Percentiles rank a stretch among this genome's conserved stretches.
These are phyloP conservation scores for Persicaria maculosa DNA, from an alignment of 148 eudicot genomes.

Conservation along the genomic window DNA sequence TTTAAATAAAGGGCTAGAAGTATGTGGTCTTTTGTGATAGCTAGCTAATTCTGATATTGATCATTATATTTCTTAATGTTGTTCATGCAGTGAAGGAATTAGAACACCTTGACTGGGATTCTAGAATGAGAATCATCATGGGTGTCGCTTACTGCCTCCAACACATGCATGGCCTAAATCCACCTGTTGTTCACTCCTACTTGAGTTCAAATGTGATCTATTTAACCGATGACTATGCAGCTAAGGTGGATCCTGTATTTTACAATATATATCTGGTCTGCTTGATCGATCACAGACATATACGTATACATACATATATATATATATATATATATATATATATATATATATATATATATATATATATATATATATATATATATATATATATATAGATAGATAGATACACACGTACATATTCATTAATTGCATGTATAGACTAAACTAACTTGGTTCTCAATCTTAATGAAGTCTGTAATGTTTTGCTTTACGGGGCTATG, in stretches of 20 bases:
- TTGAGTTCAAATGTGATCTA: conserved; percentile 44
- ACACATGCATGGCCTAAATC: conserved; percentile 73
- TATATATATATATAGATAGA: no score
- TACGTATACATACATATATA: no score
- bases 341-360: no score
- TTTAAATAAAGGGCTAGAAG: no score
- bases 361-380: no score
- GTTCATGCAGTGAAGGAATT: conserved; percentile 57
- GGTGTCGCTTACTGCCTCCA: conserved; percentile 89
- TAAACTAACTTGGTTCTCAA: no score
- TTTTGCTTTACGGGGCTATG: neutral
- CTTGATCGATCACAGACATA: no score
- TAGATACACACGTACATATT: no score
- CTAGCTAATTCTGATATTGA: no score
- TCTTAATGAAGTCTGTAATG: neutral
- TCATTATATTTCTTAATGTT: neutral
- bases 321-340: no score
- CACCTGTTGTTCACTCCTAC: conserved; percentile 53
- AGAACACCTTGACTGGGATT: conserved; percentile 88
- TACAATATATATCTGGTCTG: neutral
- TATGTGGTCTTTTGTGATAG: no score
- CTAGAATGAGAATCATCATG: conserved; percentile 78
- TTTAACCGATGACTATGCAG: conserved; percentile 92
- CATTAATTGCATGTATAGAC: no score
- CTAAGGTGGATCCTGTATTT: conserved; percentile 51